Conservation (phyloP, 306 rosid genomes). For the Prunus armeniaca region DNA sequence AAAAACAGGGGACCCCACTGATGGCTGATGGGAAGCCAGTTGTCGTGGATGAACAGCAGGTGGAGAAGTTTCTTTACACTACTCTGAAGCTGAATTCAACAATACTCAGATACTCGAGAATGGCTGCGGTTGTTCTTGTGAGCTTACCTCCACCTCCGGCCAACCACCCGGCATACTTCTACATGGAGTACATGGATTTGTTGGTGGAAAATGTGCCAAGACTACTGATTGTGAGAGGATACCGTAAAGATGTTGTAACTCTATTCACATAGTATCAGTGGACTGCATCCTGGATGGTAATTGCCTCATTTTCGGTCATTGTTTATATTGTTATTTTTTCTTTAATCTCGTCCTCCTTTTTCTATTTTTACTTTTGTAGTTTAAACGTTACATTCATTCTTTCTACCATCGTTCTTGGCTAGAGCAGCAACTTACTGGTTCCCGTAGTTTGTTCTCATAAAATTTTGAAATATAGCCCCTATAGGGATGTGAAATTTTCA, state of each 20-base stretch:
- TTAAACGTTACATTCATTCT: conserved; percentile 52
- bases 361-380: conserved; percentile 37
- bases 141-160: conserved; percentile 95
- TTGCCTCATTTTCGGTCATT: conserved; percentile 27
- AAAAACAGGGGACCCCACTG: conserved; percentile 59
- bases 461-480: conserved; percentile 31
- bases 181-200: conserved; percentile 98
- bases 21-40: conserved; percentile 90
- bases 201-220: conserved; percentile 93
- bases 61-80: conserved; percentile 87
- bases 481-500: conserved; percentile 16
- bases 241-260: conserved; percentile 92
- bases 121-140: conserved; percentile 97
- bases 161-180: conserved; percentile 84
- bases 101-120: conserved; percentile 87
- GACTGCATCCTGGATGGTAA: conserved; percentile 36
- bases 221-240: conserved; percentile 95
- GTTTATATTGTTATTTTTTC: conserved; percentile 29
- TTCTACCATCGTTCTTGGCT: conserved; percentile 39
- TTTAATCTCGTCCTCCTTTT: background rate
- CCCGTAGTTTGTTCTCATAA: conserved; percentile 23
- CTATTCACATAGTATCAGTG: conserved; percentile 68
- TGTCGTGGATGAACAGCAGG: conserved; percentile 78
- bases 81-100: conserved; percentile 83
- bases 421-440: conserved; percentile 38